phyloP scores from a whole-genome alignment of 371 early-diverging fungal genomes.

The Lichtheimia ornata region DNA sequence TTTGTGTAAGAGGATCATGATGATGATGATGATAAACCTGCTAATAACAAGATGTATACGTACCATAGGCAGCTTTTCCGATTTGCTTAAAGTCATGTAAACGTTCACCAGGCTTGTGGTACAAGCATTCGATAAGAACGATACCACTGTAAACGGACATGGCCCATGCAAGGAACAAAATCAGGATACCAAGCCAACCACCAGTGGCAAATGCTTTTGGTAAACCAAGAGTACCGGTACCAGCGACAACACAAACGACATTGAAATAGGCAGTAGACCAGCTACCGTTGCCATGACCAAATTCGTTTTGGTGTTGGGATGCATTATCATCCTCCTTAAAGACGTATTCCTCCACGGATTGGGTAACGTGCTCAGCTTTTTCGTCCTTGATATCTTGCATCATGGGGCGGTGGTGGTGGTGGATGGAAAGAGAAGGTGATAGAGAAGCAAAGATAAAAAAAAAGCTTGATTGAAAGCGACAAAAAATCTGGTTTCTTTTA shows the following conservation, averaged over 20 bases:
- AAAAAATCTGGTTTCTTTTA: not conserved
- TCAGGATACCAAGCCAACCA: conserved; percentile 49
- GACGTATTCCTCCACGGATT: conserved; percentile 33
- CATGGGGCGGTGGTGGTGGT: not conserved
- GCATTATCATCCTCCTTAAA: conserved; percentile 15
- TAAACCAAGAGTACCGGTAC: conserved; percentile 85
- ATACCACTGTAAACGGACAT: conserved; percentile 46
- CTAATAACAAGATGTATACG: not conserved
- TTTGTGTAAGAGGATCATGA: not conserved
- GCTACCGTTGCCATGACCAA: conserved; percentile 41
- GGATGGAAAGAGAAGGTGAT: not conserved
- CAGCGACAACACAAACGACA: conserved; percentile 80
- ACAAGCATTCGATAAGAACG: conserved; percentile 40
- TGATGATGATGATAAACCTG: too few relatives aligned
- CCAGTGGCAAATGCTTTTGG: conserved; percentile 38
- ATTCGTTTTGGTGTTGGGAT: conserved; percentile 13
- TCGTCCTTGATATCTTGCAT: conserved; percentile 8
- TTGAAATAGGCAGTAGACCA: conserved; percentile 59
- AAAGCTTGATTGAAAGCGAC: not conserved
- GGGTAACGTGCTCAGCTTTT: conserved; percentile 31
- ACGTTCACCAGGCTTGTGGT: conserved; percentile 51
- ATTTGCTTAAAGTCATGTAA: conserved; percentile 64
- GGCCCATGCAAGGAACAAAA: conserved; percentile 35
- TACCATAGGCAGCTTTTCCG: conserved; percentile 59
- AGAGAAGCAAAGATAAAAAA: not conserved